Evolutionary conservation across 257 asterid genomes (phyloP).

Genomic region (Solanum habrochaites): DNA sequence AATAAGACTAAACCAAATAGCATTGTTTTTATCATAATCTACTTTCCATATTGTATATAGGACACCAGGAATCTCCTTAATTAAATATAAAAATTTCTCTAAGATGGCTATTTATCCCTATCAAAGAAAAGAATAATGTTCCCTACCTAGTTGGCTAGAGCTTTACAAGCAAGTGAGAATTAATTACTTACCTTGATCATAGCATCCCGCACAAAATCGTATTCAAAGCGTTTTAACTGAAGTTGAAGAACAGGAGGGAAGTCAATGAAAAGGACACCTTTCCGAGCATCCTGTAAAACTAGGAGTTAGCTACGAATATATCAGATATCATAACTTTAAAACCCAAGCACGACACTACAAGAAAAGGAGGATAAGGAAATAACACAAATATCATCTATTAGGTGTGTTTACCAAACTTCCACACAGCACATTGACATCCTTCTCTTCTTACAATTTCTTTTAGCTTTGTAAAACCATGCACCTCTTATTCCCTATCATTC

Average conservation of each 20-base stretch:
- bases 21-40: not conserved
- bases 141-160: not conserved
- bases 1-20: not conserved
- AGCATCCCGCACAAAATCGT: conserved; percentile 63
- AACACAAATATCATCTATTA: not conserved
- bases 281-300: conserved; percentile 64
- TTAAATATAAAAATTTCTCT: not conserved
- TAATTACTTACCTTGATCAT: conserved; percentile 59
- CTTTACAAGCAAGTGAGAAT: not conserved
- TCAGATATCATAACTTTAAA: not conserved
- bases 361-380: not conserved
- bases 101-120: not conserved
- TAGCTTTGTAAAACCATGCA: not conserved
- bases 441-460: not conserved
- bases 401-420: not conserved
- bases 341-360: not conserved
- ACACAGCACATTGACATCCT: not conserved
- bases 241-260: conserved; percentile 87
- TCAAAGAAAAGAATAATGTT: not conserved
- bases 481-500: not conserved
- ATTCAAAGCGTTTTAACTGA: conserved; percentile 70
- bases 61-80: not conserved
- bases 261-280: conserved; percentile 73
- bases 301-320: not conserved
- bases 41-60: not conserved